These are phyloP conservation scores for Rhodocollybia butyracea DNA, from an alignment of 768 basidiomycete species.

Conservation along the genomic window DNA sequence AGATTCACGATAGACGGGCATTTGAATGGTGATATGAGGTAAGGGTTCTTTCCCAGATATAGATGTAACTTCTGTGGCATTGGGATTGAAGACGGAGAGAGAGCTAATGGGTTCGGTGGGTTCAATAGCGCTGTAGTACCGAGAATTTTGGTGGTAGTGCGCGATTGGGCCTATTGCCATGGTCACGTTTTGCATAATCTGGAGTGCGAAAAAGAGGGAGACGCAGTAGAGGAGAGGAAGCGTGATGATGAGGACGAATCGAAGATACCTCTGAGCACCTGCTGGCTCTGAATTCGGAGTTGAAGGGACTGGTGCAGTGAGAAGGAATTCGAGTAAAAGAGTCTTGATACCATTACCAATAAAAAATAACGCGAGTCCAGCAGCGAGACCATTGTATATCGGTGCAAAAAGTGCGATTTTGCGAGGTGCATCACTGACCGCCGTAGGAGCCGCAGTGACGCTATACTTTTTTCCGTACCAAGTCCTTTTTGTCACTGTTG, in stretches of 20 bases:
- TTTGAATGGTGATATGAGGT: constrained; percentile 77
- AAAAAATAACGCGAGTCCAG: constrained; percentile 64
- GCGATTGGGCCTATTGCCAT: constrained; percentile 81
- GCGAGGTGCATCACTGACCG: constrained; percentile 17
- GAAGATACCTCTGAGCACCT: constrained; percentile 26
- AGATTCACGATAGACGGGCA: constrained; percentile 86
- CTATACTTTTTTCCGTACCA: constrained; percentile 61
- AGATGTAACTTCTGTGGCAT: constrained; percentile 27
- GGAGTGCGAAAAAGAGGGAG: constrained; percentile 74
- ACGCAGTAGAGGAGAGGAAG: constrained; percentile 73
- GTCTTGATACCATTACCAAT: constrained; percentile 62
- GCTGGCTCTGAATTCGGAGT: not conserved
- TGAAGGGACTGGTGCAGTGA: constrained; percentile 44
- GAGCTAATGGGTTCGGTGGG: constrained; percentile 36
- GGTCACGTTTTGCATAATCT: constrained; percentile 63
- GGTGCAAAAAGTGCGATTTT: constrained; percentile 55
- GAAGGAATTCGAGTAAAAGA: constrained; percentile 59
- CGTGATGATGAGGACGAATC: constrained; percentile 63
- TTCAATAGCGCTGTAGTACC: constrained; percentile 70
- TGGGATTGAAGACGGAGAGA: constrained; percentile 22
- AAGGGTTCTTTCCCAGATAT: too few relatives aligned
- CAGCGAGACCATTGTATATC: constrained; percentile 59
- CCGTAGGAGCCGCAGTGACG: constrained; percentile 17
- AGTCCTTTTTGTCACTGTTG: constrained; percentile 28
- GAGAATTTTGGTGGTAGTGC: constrained; percentile 74